These are phyloP conservation scores for Gigaspora rosea DNA, from an alignment of 192 early-diverging fungal species.

Conservation along the genomic window DNA sequence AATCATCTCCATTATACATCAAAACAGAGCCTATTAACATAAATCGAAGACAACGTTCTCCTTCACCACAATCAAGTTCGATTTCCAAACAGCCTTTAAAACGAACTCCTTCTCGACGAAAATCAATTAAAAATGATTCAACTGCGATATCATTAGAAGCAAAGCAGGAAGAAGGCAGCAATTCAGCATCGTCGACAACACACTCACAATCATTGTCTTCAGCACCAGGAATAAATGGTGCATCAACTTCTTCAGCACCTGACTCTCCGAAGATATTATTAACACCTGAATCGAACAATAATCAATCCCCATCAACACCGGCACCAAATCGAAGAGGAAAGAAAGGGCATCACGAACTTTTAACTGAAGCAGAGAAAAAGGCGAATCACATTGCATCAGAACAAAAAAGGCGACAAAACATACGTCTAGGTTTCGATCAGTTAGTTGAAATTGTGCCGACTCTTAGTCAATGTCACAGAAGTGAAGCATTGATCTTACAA, in stretches of 20 bases:
- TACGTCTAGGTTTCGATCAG: slow-evolving; percentile 86
- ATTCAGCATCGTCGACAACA: slow-evolving; percentile 36
- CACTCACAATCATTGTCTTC: slow-evolving; percentile 4
- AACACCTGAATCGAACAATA: slow-evolving; percentile 21
- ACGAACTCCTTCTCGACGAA: slow-evolving; percentile 15
- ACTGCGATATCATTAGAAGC: not conserved
- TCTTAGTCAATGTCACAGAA: slow-evolving; percentile 78
- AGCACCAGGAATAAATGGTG: slow-evolving; percentile 32
- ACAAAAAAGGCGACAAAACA: slow-evolving; percentile 90
- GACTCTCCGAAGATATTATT: slow-evolving; percentile 26
- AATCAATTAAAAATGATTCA: slow-evolving; percentile 17
- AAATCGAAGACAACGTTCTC: slow-evolving; percentile 13
- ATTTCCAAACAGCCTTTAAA: slow-evolving; percentile 2
- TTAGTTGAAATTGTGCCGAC: slow-evolving; percentile 86
- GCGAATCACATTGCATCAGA: slow-evolving; percentile 96
- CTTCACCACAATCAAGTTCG: slow-evolving; percentile 13
- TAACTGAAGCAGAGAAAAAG: slow-evolving; percentile 91
- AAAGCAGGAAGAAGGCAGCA: slow-evolving; percentile 32
- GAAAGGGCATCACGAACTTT: slow-evolving; percentile 63
- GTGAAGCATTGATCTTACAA: slow-evolving; percentile 84
- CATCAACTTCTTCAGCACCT: slow-evolving; percentile 32
- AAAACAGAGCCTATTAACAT: not conserved
- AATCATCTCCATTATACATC: not conserved
- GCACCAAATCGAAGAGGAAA: slow-evolving; percentile 31
- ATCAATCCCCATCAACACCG: slow-evolving; percentile 26